A percentile compares a stretch with the other conserved stretches of the same genome.
These are phyloP conservation scores for Magnolia changhungtana DNA, from an alignment of 164 flowering plant genomes.

Conservation along the genomic window DNA sequence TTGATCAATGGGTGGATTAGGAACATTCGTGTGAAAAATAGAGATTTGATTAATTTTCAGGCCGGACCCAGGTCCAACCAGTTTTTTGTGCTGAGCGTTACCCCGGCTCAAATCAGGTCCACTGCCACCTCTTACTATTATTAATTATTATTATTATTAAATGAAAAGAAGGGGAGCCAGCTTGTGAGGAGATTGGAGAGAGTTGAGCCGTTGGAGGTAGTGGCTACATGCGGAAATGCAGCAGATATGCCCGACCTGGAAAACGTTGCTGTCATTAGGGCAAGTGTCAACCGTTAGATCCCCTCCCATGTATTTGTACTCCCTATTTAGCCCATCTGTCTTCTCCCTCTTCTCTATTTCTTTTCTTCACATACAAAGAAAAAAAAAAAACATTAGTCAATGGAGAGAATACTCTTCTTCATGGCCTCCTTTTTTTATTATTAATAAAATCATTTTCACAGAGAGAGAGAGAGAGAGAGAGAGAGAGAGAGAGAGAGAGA, in stretches of 20 bases:
- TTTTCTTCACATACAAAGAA: background rate
- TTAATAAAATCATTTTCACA: background rate
- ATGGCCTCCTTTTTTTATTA: background rate
- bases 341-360: background rate
- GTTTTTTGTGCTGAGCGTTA: too few species aligned
- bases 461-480: background rate
- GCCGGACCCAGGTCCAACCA: too few species aligned
- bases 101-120: too few species aligned
- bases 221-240: background rate
- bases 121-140: background rate
- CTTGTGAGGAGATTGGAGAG: background rate
- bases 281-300: slow-evolving; percentile 10
- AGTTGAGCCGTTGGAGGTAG: background rate
- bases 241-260: slow-evolving; percentile 1
- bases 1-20: too few species aligned
- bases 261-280: slow-evolving; percentile 7
- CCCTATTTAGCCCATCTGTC: background rate
- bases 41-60: too few species aligned
- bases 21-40: too few species aligned
- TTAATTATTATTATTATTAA: too few species aligned
- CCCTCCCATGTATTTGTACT: background rate
- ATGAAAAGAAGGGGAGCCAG: background rate
- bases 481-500: background rate
- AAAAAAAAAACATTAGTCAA: background rate
- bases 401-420: background rate